Base-by-base conservation (phyloP, 2,329 filamentous ascomycete species). In the Penicillium nordicum region DNA sequence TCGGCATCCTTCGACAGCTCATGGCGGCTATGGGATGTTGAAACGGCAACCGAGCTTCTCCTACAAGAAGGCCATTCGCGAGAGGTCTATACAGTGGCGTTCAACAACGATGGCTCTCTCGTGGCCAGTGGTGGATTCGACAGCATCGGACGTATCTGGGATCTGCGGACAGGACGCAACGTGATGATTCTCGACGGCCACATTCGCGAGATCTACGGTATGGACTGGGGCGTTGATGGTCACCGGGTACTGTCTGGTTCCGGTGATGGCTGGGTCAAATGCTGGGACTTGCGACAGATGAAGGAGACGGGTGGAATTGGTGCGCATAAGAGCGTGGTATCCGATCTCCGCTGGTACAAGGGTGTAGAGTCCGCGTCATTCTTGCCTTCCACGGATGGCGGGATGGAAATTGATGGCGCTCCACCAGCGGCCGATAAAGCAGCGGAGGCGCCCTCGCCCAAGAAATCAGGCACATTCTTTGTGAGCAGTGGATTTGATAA, bases 1-100 rank as follows among this genome's bases (percentile, higher is more conserved):
- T 96, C 92, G 1, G 94, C 94, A 7, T 96, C 92, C 0, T 94
- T 94, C 67, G 94, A 99, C 71, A 96, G 92, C 2, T 96, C 94
- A 0, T 99, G 94, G 94, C 86, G 93, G 43, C 79, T 99, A 34
- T 99, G 94, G 93, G 93, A 97, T 71, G 85, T 97, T 0, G 87
- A 90, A 64, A 94, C 88, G 0, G 90, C 86, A 0, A 87, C 87
- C 2, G 92, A 97, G 69, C 77, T 97, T 1, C 80, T 96, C 1
- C 80, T 95, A 1, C 94, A 99, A 73, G 93, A 97, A 76, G 94
- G 94, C 1, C 94, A 99, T 72, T 95, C 92, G 10, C 86, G 93
- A 53, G 94, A 95, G 59, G 94, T 97, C 12, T 97, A 94, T 68
- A 84, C 92, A 0, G 84, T 97, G 50, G 86, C 86, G 68, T 97